Percentiles rank a stretch among this genome's conserved stretches.
Conservation (phyloP, 148 eudicot species). For the Polygonum aviculare region DNA sequence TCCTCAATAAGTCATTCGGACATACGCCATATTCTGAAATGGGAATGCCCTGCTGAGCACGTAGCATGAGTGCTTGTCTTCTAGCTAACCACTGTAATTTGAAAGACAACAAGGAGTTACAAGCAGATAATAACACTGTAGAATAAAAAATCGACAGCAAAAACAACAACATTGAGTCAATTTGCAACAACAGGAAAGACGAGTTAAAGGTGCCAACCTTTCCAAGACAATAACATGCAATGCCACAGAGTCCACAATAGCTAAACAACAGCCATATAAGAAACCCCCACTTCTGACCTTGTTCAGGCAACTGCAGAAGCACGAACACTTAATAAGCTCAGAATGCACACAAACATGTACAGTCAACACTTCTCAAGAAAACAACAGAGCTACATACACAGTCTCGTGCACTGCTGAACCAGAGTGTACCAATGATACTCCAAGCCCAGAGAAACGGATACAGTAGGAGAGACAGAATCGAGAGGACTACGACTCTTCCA, state of each 20-base stretch:
- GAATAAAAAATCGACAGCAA: background rate
- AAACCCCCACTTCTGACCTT: slow-evolving; percentile 97
- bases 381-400: slow-evolving; percentile 49
- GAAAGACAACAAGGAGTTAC: background rate
- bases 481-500: slow-evolving; percentile 80
- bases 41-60: slow-evolving; percentile 92
- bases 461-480: slow-evolving; percentile 58
- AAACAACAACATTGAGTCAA: background rate
- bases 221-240: slow-evolving; percentile 62
- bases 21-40: slow-evolving; percentile 80
- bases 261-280: slow-evolving; percentile 95
- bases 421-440: slow-evolving; percentile 76
- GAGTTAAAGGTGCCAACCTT: slow-evolving; percentile 39
- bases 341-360: background rate
- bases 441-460: slow-evolving; percentile 95
- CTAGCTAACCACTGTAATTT: slow-evolving; percentile 64
- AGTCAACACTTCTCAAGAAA: background rate
- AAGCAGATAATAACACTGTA: background rate
- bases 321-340: slow-evolving; percentile 12
- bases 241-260: slow-evolving; percentile 81
- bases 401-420: slow-evolving; percentile 67
- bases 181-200: background rate
- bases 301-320: slow-evolving; percentile 75
- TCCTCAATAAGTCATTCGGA: background rate
- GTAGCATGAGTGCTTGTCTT: slow-evolving; percentile 71